phyloP scores from a whole-genome alignment of 495 filamentous ascomycete species.

The Aspergillus saccharolyticus region DNA sequence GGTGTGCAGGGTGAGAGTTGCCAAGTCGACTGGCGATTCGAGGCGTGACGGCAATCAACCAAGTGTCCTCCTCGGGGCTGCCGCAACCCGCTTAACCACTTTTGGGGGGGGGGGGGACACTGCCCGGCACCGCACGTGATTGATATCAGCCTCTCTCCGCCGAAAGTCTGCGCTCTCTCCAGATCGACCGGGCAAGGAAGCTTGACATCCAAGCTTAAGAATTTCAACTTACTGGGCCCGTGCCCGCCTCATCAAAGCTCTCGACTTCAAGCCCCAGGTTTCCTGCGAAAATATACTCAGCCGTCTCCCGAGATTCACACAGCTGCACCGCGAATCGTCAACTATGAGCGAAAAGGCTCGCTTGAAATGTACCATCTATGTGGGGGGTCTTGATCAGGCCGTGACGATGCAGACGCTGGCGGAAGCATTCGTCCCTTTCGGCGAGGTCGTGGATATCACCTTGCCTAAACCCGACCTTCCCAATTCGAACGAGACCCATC shows the following conservation, averaged over 20 bases:
- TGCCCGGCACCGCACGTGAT: constrained; percentile 36
- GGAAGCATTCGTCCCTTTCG: constrained; percentile 93
- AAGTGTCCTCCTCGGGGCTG: constrained; percentile 42
- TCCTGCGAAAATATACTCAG: neutral
- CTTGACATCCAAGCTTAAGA: neutral
- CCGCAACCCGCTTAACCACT: constrained; percentile 26
- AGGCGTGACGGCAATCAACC: constrained; percentile 23
- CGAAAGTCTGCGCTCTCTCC: neutral
- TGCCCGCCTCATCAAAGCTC: neutral
- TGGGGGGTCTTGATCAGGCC: constrained; percentile 79
- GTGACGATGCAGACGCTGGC: constrained; percentile 71
- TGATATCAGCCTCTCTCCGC: constrained; percentile 32
- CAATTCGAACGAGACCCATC: constrained; percentile 65
- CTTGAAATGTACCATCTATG: constrained; percentile 81
- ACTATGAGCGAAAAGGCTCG: constrained; percentile 77
- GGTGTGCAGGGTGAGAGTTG: constrained; percentile 5
- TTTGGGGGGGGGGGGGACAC: constrained; percentile 35
- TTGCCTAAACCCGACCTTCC: constrained; percentile 79
- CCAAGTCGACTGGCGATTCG: constrained; percentile 17
- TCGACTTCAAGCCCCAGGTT: neutral
- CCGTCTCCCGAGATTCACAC: neutral
- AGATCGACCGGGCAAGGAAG: constrained; percentile 5
- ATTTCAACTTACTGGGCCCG: neutral
- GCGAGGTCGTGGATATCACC: constrained; percentile 84
- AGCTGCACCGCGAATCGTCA: neutral